Base-by-base conservation (phyloP, 495 filamentous ascomycete species). In the Podospora didyma region DNA sequence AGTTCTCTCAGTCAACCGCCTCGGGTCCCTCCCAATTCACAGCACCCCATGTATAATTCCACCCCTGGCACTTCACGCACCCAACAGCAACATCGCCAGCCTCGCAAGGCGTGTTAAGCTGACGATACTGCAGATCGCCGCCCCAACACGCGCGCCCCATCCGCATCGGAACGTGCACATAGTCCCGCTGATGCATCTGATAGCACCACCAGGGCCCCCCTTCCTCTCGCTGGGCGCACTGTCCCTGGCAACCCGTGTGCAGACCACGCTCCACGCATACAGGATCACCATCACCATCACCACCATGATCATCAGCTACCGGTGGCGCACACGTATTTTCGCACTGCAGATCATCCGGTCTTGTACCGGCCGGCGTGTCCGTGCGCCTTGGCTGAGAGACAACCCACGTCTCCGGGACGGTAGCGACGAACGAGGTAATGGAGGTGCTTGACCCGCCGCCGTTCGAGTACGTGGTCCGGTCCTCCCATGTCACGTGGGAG, bases 181-280 rank as follows among this genome's bases (percentile, higher is more conserved):
- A 62, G 34, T 63, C 60, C 42, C 60, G 23, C 49, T 50, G 12
- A 35, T 50, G 34, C 56, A 63, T 49, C 41, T 26, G 16, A 24
- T 53, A 59, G 50, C 60, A 63, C 60, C 60, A 59, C 56, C 56
- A 63, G 24, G 34, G n/a, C n/a, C n/a, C n/a, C n/a, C n/a, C 51
- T n/a, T 51, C 39, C 28, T 52, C 54, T 7, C 46, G 21, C 24
- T 46, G 0, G 10, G 35, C 49, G 46, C 56, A 59, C 39, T 63
- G 56, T 31, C 53, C 56, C 56, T 47, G 46, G 46, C 60, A 63
- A 12, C 55, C 57, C 19, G 57, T 54, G 21, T 20, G 20, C 48
- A 63, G 11, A 22, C 56, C 60, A n/a, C 9, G 10, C 39, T 19
- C 46, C 24, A 44, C 26, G 21, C 59, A 61, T 14, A 34, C 23